Conservation (phyloP, 768 basidiomycete species). For the Lactifluus piperatus region DNA sequence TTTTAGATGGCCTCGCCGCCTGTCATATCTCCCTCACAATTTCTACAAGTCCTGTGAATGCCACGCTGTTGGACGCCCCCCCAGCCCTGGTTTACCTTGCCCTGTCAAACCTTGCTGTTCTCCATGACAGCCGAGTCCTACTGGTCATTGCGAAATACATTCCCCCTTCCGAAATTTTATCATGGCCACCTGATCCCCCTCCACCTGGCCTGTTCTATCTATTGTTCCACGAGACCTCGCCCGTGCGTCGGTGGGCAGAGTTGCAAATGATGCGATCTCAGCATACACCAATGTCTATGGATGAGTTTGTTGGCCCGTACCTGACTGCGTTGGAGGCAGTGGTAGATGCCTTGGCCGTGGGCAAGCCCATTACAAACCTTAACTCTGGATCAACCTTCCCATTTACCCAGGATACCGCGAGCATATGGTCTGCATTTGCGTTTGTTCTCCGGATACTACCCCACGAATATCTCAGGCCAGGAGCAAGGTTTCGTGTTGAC, state of each 20-base stretch:
- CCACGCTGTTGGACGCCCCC: conserved; percentile 35
- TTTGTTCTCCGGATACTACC: conserved; percentile 49
- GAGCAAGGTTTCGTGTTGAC: conserved; percentile 31
- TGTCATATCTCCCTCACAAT: conserved; percentile 23
- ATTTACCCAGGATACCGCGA: conserved; percentile 32
- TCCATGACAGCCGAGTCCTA: conserved; percentile 42
- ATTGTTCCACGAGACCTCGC: conserved; percentile 39
- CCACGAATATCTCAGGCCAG: conserved; percentile 30
- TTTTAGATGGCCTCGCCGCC: conserved; percentile 40
- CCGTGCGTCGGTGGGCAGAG: conserved; percentile 54
- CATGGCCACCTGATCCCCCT: conserved; percentile 51
- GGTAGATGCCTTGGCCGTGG: conserved; percentile 24
- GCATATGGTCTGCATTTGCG: conserved; percentile 46
- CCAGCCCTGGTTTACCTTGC: conserved; percentile 53
- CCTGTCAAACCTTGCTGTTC: conserved; percentile 50
- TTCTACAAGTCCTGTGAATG: background rate
- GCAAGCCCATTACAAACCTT: background rate
- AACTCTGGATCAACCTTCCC: conserved; percentile 1
- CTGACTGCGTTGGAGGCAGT: conserved; percentile 34
- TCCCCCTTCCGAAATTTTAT: conserved; percentile 31
- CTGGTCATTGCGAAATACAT: conserved; percentile 31
- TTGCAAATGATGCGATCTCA: conserved; percentile 33
- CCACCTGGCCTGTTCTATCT: conserved; percentile 55
- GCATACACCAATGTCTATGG: conserved; percentile 36
- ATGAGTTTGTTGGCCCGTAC: conserved; percentile 43